A percentile compares a stretch with the other conserved stretches of the same genome.
Conservation (phyloP, 208 protist species). For the Polymyxa betae region DNA sequence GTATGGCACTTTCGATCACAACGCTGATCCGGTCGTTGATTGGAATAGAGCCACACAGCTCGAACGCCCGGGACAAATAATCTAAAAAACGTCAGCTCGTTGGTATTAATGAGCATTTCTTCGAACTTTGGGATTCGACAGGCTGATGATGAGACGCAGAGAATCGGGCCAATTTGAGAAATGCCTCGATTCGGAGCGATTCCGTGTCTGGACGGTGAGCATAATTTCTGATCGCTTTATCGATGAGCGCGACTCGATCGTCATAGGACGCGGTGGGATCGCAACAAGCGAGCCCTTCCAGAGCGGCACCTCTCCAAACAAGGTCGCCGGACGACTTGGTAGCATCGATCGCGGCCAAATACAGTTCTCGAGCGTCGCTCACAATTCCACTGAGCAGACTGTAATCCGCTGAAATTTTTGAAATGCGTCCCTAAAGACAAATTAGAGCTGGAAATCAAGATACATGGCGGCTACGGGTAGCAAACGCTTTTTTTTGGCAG, state of each 20-base stretch:
- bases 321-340: background rate
- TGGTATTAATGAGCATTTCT: background rate
- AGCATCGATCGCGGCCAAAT: background rate
- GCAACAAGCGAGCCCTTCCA: background rate
- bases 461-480: background rate
- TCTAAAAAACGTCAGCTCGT: background rate
- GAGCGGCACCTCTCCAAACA: conserved; percentile 17
- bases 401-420: conserved; percentile 11
- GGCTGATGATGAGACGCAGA: background rate
- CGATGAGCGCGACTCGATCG: background rate
- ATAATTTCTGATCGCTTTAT: conserved; percentile 19
- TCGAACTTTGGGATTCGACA: background rate
- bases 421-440: background rate
- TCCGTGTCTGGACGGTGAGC: background rate
- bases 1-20: background rate
- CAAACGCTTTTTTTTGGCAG: background rate
- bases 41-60: background rate
- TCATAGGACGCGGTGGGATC: conserved; percentile 34
- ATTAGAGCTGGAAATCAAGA: background rate
- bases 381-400: conserved; percentile 4
- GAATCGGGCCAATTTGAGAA: background rate
- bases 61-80: background rate
- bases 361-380: background rate
- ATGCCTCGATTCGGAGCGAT: background rate
- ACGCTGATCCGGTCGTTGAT: conserved; percentile 5